Conservation (phyloP, 495 filamentous ascomycete species). For the Copromyces sp. region DNA sequence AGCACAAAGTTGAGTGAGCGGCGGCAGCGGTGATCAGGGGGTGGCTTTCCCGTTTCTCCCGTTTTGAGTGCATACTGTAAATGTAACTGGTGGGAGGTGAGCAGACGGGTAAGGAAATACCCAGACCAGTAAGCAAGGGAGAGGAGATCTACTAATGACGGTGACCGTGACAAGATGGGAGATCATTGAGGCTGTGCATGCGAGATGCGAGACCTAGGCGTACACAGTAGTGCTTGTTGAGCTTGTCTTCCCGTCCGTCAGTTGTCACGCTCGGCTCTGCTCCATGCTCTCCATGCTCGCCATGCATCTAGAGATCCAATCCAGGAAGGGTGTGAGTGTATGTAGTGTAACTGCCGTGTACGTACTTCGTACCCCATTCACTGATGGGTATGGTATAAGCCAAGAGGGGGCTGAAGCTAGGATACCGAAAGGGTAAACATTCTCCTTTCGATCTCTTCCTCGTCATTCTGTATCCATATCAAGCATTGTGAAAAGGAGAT, state of each 20-base stretch:
- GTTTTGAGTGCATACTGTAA: neutral
- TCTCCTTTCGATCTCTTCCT: neutral
- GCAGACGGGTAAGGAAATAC: neutral
- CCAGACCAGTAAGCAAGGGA: neutral
- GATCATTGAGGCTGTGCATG: neutral
- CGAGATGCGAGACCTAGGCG: neutral
- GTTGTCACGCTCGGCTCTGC: neutral
- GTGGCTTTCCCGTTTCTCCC: neutral
- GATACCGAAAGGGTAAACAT: neutral
- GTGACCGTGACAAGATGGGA: neutral
- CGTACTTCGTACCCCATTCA: neutral
- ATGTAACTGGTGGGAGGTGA: neutral
- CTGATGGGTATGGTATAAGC: neutral
- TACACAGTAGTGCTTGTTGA: neutral
- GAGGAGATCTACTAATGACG: neutral
- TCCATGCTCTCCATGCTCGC: neutral
- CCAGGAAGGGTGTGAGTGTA: neutral
- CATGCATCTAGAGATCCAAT: neutral
- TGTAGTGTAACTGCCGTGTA: neutral
- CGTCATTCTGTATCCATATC: neutral
- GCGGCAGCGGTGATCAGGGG: neutral
- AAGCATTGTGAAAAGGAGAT: neutral
- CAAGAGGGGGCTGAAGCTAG: neutral
- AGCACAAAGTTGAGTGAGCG: neutral
- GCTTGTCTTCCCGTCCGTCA: neutral